These are phyloP conservation scores for Favolaschia claudopus DNA, from an alignment of 768 basidiomycete species.

Conservation along the genomic window DNA sequence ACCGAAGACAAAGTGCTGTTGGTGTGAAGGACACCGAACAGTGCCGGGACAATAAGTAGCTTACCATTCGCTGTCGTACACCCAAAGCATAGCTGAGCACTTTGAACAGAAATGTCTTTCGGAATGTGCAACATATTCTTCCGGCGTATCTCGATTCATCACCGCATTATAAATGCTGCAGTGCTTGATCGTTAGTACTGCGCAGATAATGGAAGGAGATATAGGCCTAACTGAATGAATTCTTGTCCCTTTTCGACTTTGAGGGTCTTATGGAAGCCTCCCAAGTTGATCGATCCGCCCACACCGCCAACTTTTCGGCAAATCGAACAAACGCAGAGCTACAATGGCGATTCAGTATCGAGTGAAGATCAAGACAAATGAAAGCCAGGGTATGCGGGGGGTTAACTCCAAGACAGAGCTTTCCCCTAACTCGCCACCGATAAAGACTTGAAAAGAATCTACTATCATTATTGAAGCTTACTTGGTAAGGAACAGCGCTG, in stretches of 20 bases:
- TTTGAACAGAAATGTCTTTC: constrained; percentile 70
- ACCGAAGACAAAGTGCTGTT: too few species aligned
- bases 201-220: neutral
- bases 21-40: too few species aligned
- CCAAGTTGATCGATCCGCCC: constrained; percentile 73
- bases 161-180: constrained; percentile 72
- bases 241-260: constrained; percentile 60
- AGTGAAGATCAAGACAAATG: too few species aligned
- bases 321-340: constrained; percentile 74
- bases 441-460: too few species aligned
- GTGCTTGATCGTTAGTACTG: too few species aligned
- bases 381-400: too few species aligned
- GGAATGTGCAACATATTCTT: constrained; percentile 56
- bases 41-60: too few species aligned
- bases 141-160: constrained; percentile 59
- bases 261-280: constrained; percentile 59
- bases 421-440: too few species aligned
- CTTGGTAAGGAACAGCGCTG: constrained; percentile 72
- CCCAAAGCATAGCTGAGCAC: constrained; percentile 74
- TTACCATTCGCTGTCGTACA: constrained; percentile 64
- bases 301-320: constrained; percentile 75
- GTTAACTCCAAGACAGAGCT: too few species aligned
- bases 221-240: constrained; percentile 52
- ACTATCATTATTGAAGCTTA: constrained; percentile 32
- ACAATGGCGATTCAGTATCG: too few species aligned